Evolutionary conservation across 73 alveolate genomes (phyloP), one percentile per base, ranked within the genome.

Genomic region (Paraurostyla sp.): DNA sequence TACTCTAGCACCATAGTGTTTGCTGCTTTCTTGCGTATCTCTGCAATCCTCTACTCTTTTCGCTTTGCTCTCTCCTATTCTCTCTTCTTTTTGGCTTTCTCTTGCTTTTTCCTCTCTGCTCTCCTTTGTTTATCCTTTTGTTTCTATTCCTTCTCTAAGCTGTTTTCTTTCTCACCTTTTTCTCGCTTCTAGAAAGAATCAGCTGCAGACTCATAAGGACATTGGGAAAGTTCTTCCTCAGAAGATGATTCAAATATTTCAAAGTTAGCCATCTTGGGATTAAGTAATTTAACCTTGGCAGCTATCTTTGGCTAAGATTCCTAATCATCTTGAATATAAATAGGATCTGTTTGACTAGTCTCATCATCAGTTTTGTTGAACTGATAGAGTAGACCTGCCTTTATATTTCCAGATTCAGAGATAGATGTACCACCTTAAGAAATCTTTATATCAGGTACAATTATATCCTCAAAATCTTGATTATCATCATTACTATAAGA

Each of bases 181-280:
- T 78, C 78, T 51, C 50, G n/a, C 36, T 54, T 78, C 38, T 50
- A 78, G 38, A 43, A 78, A 6, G 89, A 78, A 23, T 78, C 76
- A 16, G 89, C 89, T 13, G 89, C 89, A 2, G 89, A 78, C 50
- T 78, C 89, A 52, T 43, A 78, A 6, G 89, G 80, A 32, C 89
- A 50, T 78, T 78, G 40, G 13, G 65, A 29, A 3, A 51, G 50
- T 41, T 78, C 89, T 7, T 78, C 89, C 32, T 78, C 89, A 32
- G 89, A 78, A 15, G 89, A 78, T 2, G 89, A 78, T 27, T 78
- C 89, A 52, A 52, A 78, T 7, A 78, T 78, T 43, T 78, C 89
- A 52, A 78, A 78, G 29, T 78, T 30, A 33, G 60, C 80, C 35
- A 78, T 43, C 46, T 73, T 1, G 6, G 82, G 58, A 51, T 52